Evolutionary conservation across 768 basidiomycete species (phyloP), one percentile per base, ranked within the genome.

Genomic region (Daedaleopsis nitida): DNA sequence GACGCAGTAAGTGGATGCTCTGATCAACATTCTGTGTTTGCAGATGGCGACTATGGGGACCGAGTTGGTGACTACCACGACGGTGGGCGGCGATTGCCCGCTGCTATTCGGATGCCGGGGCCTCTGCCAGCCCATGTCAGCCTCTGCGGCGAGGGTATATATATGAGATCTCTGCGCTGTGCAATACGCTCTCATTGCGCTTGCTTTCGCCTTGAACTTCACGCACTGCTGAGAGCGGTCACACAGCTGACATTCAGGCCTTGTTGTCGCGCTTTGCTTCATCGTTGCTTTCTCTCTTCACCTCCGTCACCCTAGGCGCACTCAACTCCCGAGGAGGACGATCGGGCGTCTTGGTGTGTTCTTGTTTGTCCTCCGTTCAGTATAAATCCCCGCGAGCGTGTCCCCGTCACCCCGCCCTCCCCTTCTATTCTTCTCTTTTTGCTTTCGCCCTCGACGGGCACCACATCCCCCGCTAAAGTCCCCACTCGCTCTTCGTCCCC

Each of bases 401-500:
- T 53, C 58, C 47, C 27, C 63, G 44, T 52, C 63, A 51, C 63
- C 55, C 59, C 57, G 42, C 57, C 59, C 57, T 64, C 58, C 65
- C 60, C 59, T 67, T 68, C 57, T 64, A 59, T 66, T 65, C 60
- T 61, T 61, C 66, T 60, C 64, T 64, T 63, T 64, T 55, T 67
- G 62, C 65, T 64, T 67, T 70, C 68, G 69, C 71, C 75, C 74
- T 75, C 72, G 74, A 75, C 65, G 74, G 75, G 74, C 70, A 70
- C 63, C 68, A 42, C 52, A 53, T 65, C 63, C 70, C 66, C 57
- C 66, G 57, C 68, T 69, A 70, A 65, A 66, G 65, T 68, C 65
- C 68, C 65, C 70, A 70, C 70, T 59, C 65, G 69, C 68, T 48
- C 69, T 68, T 63, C 57, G 12, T 24, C 55, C 44, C 51, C 69